phyloP scores from a whole-genome alignment of 805 yeast species.

The Lipomyces japonicus region DNA sequence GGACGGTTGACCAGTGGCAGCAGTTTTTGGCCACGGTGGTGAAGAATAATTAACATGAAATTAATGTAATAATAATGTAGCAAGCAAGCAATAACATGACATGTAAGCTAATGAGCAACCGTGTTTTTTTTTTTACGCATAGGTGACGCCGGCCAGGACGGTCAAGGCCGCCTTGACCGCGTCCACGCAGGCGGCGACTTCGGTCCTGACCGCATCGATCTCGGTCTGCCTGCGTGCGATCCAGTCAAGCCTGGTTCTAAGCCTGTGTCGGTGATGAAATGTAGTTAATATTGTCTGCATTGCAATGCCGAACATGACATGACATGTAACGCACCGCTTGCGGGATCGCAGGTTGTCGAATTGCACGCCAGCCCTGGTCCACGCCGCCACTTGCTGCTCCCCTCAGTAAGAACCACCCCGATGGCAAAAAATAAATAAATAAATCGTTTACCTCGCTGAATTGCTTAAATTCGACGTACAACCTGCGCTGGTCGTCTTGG shows the following conservation, averaged over 20 bases:
- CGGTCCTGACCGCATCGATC: conserved; percentile 11
- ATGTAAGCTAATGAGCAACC: neutral
- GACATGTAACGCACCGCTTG: conserved; percentile 19
- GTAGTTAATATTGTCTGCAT: too few species aligned
- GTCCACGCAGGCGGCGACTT: conserved; percentile 16
- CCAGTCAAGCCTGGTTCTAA: conserved; percentile 17
- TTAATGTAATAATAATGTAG: neutral
- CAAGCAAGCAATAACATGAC: neutral
- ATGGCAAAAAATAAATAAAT: too few species aligned
- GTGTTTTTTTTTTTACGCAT: too few species aligned
- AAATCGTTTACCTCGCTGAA: conserved; percentile 9
- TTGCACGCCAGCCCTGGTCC: conserved; percentile 16
- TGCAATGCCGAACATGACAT: too few species aligned
- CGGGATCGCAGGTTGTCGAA: conserved; percentile 18
- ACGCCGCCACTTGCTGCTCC: conserved; percentile 9
- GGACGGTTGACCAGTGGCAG: conserved; percentile 47
- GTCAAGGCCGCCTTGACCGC: conserved; percentile 19
- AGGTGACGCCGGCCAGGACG: conserved; percentile 3
- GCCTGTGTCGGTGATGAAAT: too few species aligned
- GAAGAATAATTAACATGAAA: conserved; percentile 10
- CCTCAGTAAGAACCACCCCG: too few species aligned
- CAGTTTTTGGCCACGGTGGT: conserved; percentile 23
- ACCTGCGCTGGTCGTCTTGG: conserved; percentile 15
- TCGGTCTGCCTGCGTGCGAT: conserved; percentile 10
- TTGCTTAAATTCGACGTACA: conserved; percentile 12